Conservation (phyloP, 805 yeast species). For the Metschnikowia cerradonensis region DNA sequence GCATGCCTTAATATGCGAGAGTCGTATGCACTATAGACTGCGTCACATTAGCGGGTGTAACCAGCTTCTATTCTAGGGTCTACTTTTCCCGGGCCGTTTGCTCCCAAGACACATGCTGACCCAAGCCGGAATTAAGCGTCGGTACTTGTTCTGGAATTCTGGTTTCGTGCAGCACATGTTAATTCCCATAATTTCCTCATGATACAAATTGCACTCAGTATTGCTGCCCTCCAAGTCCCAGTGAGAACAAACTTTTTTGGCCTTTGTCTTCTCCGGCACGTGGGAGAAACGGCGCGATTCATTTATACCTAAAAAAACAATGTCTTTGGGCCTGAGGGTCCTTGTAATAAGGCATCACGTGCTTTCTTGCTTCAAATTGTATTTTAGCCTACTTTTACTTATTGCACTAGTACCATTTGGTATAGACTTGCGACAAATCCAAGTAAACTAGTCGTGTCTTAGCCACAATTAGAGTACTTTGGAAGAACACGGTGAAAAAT, state of each 20-base stretch:
- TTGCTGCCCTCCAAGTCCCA: too few species aligned
- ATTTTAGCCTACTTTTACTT: background rate
- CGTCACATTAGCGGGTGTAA: too few species aligned
- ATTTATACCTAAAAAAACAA: background rate
- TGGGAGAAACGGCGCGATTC: background rate
- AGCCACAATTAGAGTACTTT: background rate
- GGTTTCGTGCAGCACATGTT: too few species aligned
- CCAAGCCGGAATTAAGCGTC: too few species aligned
- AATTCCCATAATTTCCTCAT: too few species aligned
- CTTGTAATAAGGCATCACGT: background rate
- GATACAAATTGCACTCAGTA: too few species aligned
- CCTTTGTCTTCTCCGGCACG: background rate
- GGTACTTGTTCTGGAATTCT: too few species aligned
- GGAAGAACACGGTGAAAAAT: background rate
- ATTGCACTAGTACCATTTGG: background rate
- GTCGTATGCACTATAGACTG: too few species aligned
- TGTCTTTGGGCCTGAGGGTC: background rate
- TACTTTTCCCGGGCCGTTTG: too few species aligned
- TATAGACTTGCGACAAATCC: background rate
- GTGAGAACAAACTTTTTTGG: background rate
- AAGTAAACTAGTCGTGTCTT: background rate
- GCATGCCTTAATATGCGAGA: too few species aligned
- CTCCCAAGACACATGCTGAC: too few species aligned
- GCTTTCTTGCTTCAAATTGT: background rate
- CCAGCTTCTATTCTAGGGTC: too few species aligned